Conservation (phyloP, 108 stramenopile genomes). For the Parmales sp. region DNA sequence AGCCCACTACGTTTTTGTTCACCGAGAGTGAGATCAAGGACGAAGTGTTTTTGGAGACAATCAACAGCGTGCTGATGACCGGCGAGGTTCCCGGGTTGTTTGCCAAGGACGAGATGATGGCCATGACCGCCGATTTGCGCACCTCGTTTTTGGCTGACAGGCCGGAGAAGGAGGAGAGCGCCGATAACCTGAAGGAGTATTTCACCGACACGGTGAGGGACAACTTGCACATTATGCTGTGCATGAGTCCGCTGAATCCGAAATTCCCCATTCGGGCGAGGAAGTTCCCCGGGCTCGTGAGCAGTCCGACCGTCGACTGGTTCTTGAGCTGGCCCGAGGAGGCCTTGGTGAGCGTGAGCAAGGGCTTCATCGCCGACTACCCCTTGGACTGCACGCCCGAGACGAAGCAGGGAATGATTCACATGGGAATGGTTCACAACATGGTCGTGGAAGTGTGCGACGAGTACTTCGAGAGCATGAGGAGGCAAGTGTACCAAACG, state of each 20-base stretch:
- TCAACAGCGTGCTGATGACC: conserved; percentile 75
- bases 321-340: conserved; percentile 85
- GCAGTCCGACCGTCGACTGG: conserved; percentile 79
- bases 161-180: conserved; percentile 67
- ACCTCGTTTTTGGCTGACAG: conserved; percentile 50
- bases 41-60: conserved; percentile 76
- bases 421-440: conserved; percentile 78
- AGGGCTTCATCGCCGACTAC: conserved; percentile 66
- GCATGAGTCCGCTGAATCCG: conserved; percentile 86
- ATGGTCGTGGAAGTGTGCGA: conserved; percentile 74
- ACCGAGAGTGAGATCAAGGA: conserved; percentile 85
- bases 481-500: conserved; percentile 75
- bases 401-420: conserved; percentile 53
- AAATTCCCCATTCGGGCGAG: conserved; percentile 74
- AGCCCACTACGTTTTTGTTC: conserved; percentile 75
- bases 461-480: conserved; percentile 71
- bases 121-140: conserved; percentile 65
- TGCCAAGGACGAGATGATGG: conserved; percentile 87
- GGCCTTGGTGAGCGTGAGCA: conserved; percentile 66
- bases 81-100: conserved; percentile 81
- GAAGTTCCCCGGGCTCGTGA: conserved; percentile 77
- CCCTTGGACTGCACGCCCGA: conserved; percentile 56
- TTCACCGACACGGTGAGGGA: conserved; percentile 75
- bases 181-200: conserved; percentile 71
- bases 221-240: conserved; percentile 77